Percentiles rank a stretch among this genome's conserved stretches.
phyloP scores from a whole-genome alignment of 2,329 filamentous ascomycete genomes.

The Chaetomium olivaceum region DNA sequence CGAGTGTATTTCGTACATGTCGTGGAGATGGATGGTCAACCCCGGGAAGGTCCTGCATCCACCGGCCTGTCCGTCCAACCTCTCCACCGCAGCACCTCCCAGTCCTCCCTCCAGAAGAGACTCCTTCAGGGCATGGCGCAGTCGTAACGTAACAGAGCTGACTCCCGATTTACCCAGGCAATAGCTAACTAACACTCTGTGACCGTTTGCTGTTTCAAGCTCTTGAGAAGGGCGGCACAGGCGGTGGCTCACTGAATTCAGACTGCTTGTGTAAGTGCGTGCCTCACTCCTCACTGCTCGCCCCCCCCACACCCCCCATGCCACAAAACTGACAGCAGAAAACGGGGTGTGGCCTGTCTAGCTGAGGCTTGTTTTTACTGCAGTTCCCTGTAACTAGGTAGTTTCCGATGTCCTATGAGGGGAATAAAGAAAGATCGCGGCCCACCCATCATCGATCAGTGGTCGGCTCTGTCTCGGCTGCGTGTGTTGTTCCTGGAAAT shows the following conservation, averaged over 20 bases:
- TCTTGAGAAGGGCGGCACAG: slow-evolving; percentile 13
- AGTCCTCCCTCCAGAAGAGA: no score
- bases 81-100: not conserved
- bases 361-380: not conserved
- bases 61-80: not conserved
- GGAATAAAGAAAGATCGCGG: not conserved
- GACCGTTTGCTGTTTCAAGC: slow-evolving; percentile 5
- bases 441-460: not conserved
- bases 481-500: slow-evolving; percentile 11
- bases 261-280: not conserved
- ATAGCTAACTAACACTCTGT: not conserved
- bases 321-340: not conserved
- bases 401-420: not conserved
- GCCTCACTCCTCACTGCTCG: not conserved
- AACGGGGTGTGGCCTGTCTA: not conserved
- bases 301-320: not conserved
- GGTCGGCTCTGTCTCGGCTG: not conserved
- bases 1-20: not conserved
- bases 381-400: not conserved
- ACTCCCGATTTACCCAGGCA: not conserved
- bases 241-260: not conserved
- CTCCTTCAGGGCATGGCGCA: not conserved
- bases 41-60: slow-evolving; percentile 1
- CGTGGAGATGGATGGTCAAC: not conserved
- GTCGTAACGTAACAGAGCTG: not conserved